phyloP scores from a whole-genome alignment of 1,284 basidiomycete species.

The Moesziomyces aphidis region DNA sequence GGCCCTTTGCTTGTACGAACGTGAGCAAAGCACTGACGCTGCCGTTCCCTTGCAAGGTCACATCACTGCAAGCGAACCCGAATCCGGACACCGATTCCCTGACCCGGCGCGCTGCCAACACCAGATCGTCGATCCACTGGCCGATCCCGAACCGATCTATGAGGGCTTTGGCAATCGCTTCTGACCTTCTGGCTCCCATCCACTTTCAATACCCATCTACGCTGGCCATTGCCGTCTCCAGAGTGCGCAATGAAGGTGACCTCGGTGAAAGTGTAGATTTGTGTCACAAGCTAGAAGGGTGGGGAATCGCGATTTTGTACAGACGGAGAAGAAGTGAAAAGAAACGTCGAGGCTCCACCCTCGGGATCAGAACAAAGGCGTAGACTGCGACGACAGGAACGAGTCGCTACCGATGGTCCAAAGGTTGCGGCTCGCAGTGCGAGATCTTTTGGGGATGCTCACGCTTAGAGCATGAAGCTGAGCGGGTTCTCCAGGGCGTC shows the following conservation, averaged over 20 bases:
- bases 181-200: background rate
- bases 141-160: background rate
- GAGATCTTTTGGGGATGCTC: background rate
- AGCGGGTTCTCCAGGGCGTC: slow-evolving; percentile 96
- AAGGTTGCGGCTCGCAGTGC: too few species aligned
- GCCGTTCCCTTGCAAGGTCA: too few species aligned
- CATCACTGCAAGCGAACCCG: background rate
- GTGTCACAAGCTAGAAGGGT: slow-evolving; percentile 1
- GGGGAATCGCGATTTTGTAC: slow-evolving; percentile 1
- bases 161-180: too few species aligned
- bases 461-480: slow-evolving; percentile 61
- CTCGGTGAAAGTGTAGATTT: background rate
- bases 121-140: background rate
- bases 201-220: too few species aligned
- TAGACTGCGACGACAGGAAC: too few species aligned
- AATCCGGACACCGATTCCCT: background rate
- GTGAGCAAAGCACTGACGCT: too few species aligned
- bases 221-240: too few species aligned
- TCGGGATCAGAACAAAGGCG: background rate
- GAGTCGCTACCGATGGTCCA: too few species aligned
- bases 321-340: slow-evolving; percentile 6
- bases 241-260: background rate
- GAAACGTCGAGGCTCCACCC: background rate
- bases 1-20: too few species aligned
- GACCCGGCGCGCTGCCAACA: too few species aligned